A percentile compares a stretch with the other conserved stretches of the same genome.
phyloP scores from a whole-genome alignment of 768 basidiomycete species.

The Zangia roseola region DNA sequence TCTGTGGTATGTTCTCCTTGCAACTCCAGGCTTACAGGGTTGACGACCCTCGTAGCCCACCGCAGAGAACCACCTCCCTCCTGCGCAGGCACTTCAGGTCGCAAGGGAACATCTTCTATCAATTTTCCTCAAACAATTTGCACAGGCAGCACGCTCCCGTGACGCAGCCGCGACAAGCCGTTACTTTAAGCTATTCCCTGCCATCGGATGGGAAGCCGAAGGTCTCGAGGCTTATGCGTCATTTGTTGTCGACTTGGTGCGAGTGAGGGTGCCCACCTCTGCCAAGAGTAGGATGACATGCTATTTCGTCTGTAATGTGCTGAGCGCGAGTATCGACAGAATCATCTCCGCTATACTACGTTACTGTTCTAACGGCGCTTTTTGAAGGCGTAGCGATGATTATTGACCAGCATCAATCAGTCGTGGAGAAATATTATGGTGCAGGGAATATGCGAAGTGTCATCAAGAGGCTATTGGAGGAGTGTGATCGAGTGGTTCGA shows the following conservation, averaged over 20 bases:
- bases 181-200: constrained; percentile 96
- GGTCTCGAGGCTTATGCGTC: constrained; percentile 90
- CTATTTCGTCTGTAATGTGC: constrained; percentile 6
- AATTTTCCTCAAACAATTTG: constrained; percentile 80
- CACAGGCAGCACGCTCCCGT: constrained; percentile 72
- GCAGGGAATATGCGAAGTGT: constrained; percentile 81
- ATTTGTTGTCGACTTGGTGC: constrained; percentile 90
- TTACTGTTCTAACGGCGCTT: constrained; percentile 84
- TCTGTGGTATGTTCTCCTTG: constrained; percentile 66
- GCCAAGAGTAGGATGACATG: constrained; percentile 64
- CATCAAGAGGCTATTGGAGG: constrained; percentile 70
- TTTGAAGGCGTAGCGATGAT: constrained; percentile 96
- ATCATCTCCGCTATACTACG: constrained; percentile 89
- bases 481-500: constrained; percentile 83
- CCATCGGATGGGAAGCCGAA: constrained; percentile 90
- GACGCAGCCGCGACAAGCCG: constrained; percentile 88
- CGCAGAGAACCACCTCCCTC: constrained; percentile 81
- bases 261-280: constrained; percentile 70
- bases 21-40: neutral
- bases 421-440: constrained; percentile 99
- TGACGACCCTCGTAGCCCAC: constrained; percentile 64
- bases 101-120: constrained; percentile 73
- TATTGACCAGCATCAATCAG: constrained; percentile 94
- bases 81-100: constrained; percentile 74
- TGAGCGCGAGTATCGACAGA: constrained; percentile 45